phyloP scores from a whole-genome alignment of 1,139 yeast genomes.

The Debaryomyces robertsiae region DNA sequence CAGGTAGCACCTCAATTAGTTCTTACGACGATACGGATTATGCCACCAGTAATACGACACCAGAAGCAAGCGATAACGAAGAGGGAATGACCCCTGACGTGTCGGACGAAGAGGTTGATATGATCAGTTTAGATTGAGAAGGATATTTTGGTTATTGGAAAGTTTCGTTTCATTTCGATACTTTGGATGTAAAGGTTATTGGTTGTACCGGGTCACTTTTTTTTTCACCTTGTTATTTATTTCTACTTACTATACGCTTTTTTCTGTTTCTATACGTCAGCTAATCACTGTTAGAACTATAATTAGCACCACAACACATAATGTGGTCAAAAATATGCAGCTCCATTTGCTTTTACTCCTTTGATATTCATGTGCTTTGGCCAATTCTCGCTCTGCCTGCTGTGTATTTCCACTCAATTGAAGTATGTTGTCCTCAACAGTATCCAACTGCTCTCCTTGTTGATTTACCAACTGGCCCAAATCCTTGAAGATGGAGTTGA shows the following conservation, averaged over 20 bases:
- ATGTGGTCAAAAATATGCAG: conserved; percentile 57
- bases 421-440: conserved; percentile 76
- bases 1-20: background rate
- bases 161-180: background rate
- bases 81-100: conserved; percentile 31
- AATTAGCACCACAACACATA: conserved; percentile 40
- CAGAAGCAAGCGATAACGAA: conserved; percentile 17
- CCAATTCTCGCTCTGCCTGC: conserved; percentile 68
- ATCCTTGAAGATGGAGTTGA: conserved; percentile 82
- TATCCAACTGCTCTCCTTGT: conserved; percentile 83
- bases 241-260: conserved; percentile 1
- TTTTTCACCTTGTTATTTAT: conserved; percentile 1
- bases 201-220: background rate
- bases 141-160: background rate
- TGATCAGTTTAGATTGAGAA: conserved; percentile 19
- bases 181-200: background rate
- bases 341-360: conserved; percentile 71
- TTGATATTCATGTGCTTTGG: conserved; percentile 76
- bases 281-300: conserved; percentile 44
- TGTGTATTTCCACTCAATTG: conserved; percentile 68
- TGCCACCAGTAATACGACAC: conserved; percentile 13
- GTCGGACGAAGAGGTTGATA: conserved; percentile 17
- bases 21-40: conserved; percentile 1
- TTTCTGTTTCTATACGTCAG: conserved; percentile 15
- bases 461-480: conserved; percentile 74